Conservation (phyloP, 2,329 filamentous ascomycete species). For the Madurella mycetomatis region DNA sequence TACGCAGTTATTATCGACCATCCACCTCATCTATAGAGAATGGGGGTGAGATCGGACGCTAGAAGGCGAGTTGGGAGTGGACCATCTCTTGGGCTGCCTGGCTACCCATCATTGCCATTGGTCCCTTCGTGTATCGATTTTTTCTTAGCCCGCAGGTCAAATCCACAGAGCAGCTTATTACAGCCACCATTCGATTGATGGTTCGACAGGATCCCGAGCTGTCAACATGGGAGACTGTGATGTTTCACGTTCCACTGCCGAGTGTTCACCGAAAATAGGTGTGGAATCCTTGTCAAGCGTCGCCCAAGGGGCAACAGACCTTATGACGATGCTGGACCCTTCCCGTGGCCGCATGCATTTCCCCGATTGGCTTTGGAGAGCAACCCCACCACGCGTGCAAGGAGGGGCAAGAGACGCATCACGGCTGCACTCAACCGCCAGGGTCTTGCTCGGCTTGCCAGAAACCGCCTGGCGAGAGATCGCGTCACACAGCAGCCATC, state of each 20-base stretch:
- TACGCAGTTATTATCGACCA: too few species aligned
- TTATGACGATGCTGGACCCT: constrained; percentile 6
- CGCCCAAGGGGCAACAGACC: neutral
- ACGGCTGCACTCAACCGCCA: neutral
- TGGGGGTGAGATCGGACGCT: too few species aligned
- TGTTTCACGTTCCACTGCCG: neutral
- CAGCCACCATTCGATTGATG: too few species aligned
- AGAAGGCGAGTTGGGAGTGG: too few species aligned
- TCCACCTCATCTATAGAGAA: too few species aligned
- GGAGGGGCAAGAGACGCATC: neutral
- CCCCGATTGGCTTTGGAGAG: constrained; percentile 19
- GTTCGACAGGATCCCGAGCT: too few species aligned
- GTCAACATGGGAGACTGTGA: neutral
- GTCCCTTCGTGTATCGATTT: too few species aligned
- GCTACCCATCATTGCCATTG: too few species aligned
- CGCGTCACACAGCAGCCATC: constrained; percentile 4
- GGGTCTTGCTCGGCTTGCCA: neutral
- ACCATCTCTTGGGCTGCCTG: too few species aligned
- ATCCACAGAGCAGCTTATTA: too few species aligned
- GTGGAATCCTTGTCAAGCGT: neutral
- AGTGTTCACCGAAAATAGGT: neutral
- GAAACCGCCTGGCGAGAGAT: neutral
- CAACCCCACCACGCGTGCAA: constrained; percentile 9
- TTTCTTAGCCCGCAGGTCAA: too few species aligned
- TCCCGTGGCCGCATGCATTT: constrained; percentile 21